Conservation (phyloP, 441 rosid species). For the Manihot esculenta region DNA sequence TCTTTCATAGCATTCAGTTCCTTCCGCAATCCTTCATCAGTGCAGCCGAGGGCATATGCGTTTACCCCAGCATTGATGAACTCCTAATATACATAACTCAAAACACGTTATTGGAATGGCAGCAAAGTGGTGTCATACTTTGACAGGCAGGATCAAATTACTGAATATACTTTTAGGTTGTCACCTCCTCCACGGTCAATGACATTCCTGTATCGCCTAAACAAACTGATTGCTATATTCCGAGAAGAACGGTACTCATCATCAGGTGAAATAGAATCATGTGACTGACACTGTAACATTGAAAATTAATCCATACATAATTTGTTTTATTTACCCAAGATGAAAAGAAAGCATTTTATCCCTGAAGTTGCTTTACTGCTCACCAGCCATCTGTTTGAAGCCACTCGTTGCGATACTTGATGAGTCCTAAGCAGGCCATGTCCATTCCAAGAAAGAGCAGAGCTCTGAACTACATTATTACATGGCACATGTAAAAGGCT, state of each 20-base stretch:
- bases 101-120: slow-evolving; percentile 15
- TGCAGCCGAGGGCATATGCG: slow-evolving; percentile 85
- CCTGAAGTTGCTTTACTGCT: slow-evolving; percentile 20
- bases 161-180: slow-evolving; percentile 71
- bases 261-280: slow-evolving; percentile 51
- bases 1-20: slow-evolving; percentile 73
- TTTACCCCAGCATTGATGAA: slow-evolving; percentile 85
- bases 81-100: slow-evolving; percentile 45
- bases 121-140: slow-evolving; percentile 9
- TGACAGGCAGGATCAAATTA: slow-evolving; percentile 21
- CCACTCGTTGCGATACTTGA: slow-evolving; percentile 28
- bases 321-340: slow-evolving; percentile 5
- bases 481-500: slow-evolving; percentile 27
- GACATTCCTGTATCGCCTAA: slow-evolving; percentile 75
- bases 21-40: slow-evolving; percentile 68
- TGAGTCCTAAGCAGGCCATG: slow-evolving; percentile 30
- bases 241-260: slow-evolving; percentile 88
- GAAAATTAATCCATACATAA: neutral
- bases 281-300: slow-evolving; percentile 52
- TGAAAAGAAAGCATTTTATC: slow-evolving; percentile 1
- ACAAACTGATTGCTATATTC: slow-evolving; percentile 80
- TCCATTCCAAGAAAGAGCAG: slow-evolving; percentile 41
- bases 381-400: slow-evolving; percentile 58
- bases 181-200: slow-evolving; percentile 91
- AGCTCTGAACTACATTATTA: slow-evolving; percentile 27